Base-by-base conservation (phyloP, 108 stramenopile genomes). In the Pseudonitzschia delicatissima region DNA sequence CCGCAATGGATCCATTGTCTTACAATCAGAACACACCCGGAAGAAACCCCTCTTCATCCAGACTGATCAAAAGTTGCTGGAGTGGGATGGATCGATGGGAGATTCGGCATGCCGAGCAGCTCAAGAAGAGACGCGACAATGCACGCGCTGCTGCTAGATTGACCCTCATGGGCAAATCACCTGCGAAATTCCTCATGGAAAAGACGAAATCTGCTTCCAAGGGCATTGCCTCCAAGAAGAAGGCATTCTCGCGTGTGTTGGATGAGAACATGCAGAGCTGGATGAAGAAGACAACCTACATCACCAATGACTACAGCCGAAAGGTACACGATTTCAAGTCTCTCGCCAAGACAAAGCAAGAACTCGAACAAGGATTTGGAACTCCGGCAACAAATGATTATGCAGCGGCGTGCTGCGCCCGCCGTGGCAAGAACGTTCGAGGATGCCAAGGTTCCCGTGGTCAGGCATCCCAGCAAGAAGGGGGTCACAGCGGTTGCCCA, bases 261-360 rank as follows among this genome's bases (percentile, higher is more conserved):
- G 76, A 94, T 57, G 88, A 91, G 50, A 77, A 62, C 2, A 80
- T 86, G 76, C 81, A 79, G 55, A 84, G 83, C 51, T 91, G 84
- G 77, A 94, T 94, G 92, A 94, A 91, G 42, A 91, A 89, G 81
- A 91, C 89, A 1, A 94, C 90, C 9, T 94, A 94, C 52, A 71
- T 94, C 23, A 83, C 88, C 64, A 94, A 94, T 63, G 89, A 90
- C 73, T 77, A 87, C 44, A 79, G 80, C 37, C 66, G 82, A 37
- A 79, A 73, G 18, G 92, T 94, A 8, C 92, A 94, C 72, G 87
- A 85, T 36, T 94, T 94, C 76, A 94, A 85, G 49, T 85, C 83
- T 0, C 67, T 94, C 67, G 92, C 89, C 25, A 61, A 83, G 37
- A 87, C 86, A 3, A 88, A 94, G 57, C 72, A 74, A 55, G 58